phyloP scores from a whole-genome alignment of 2,329 filamentous ascomycete species.

The Pestalotiopsis fici region DNA sequence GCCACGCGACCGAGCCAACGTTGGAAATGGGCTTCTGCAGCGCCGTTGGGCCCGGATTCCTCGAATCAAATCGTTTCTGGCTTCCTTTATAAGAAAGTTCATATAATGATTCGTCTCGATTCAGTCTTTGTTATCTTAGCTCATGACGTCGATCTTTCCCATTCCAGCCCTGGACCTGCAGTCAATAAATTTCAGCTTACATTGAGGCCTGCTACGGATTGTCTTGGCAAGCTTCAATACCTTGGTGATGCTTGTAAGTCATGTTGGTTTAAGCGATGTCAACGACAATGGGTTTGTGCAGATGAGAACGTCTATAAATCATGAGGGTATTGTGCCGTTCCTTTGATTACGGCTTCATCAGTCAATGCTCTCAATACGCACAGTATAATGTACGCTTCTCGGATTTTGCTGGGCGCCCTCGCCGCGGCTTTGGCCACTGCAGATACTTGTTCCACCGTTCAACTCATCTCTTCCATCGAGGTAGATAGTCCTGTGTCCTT shows the following conservation, averaged over 20 bases:
- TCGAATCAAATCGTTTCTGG: not conserved
- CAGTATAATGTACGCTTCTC: not conserved
- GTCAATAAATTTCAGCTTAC: conserved; percentile 6
- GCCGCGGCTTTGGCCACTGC: conserved; percentile 19
- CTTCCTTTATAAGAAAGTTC: not conserved
- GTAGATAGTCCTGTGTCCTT: conserved; percentile 33
- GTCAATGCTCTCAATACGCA: not conserved
- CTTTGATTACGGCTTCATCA: not conserved
- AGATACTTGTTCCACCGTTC: conserved; percentile 39
- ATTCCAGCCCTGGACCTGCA: not conserved
- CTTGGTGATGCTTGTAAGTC: not conserved
- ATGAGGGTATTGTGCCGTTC: not conserved
- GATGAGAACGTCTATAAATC: not conserved
- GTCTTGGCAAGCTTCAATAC: not conserved
- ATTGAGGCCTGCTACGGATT: not conserved
- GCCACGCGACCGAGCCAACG: not conserved
- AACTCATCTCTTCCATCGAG: conserved; percentile 31
- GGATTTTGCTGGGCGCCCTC: not conserved
- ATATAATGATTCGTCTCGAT: not conserved
- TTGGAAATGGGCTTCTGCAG: not conserved
- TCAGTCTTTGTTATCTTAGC: not conserved
- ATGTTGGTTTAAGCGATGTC: not conserved
- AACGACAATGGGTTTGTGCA: not conserved
- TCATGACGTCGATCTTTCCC: conserved; percentile 4
- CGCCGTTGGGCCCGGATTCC: not conserved